A percentile compares a stretch with the other conserved stretches of the same genome.
These are phyloP conservation scores for Verbena officinalis DNA, from an alignment of 257 asterid species.

Conservation along the genomic window DNA sequence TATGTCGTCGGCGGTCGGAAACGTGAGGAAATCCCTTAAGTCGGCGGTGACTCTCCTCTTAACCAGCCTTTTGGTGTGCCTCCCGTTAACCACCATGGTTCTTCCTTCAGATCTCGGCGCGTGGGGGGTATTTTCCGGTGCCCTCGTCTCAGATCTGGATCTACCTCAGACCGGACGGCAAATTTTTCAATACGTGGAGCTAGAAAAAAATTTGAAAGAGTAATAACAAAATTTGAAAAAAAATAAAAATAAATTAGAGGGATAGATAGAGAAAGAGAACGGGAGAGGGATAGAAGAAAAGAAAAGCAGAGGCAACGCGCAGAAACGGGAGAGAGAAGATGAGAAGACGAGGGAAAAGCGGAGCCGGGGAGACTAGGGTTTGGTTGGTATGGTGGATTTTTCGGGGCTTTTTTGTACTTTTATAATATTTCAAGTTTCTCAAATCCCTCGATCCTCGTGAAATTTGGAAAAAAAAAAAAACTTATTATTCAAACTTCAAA, in stretches of 20 bases:
- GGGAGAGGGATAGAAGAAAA: not conserved
- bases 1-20: constrained; percentile 51
- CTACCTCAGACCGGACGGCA: constrained; percentile 41
- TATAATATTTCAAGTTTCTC: constrained; percentile 22
- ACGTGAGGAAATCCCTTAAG: constrained; percentile 64
- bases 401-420: constrained; percentile 55
- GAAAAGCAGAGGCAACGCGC: constrained; percentile 10
- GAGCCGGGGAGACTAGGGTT: constrained; percentile 44
- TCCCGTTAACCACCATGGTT: constrained; percentile 70
- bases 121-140: constrained; percentile 23
- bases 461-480: constrained; percentile 6
- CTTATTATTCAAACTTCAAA: constrained; percentile 1
- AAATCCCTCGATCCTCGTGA: constrained; percentile 33
- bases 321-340: constrained; percentile 14
- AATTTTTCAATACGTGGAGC: not conserved
- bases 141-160: constrained; percentile 50
- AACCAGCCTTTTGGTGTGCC: constrained; percentile 58
- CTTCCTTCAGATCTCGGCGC: constrained; percentile 44
- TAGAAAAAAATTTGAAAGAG: not conserved
- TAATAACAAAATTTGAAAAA: not conserved
- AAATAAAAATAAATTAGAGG: not conserved
- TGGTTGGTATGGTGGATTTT: constrained; percentile 24
- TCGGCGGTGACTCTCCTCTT: constrained; percentile 84
- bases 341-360: constrained; percentile 34
- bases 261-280: not conserved